Percentiles rank a stretch among this genome's conserved stretches.
Conservation (phyloP, 2,329 filamentous ascomycete genomes). For the Fusarium acutatum region DNA sequence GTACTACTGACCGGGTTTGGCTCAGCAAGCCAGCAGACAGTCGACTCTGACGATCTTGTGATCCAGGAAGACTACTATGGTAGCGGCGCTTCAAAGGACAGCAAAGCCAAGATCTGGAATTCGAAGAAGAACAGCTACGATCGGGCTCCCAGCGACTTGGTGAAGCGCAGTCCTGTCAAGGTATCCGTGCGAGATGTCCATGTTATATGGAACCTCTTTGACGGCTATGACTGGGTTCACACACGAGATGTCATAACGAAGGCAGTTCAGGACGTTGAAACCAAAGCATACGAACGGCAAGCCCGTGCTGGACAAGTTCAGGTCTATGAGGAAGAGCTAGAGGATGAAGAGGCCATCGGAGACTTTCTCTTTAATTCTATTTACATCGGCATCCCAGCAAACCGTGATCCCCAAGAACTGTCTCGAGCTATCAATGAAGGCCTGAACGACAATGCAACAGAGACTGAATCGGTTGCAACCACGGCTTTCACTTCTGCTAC, state of each 20-base stretch:
- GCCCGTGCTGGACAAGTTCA: constrained; percentile 65
- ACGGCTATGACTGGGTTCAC: constrained; percentile 94
- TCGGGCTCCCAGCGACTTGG: constrained; percentile 66
- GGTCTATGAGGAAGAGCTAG: constrained; percentile 73
- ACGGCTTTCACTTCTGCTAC: constrained; percentile 72
- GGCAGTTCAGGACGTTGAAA: constrained; percentile 88
- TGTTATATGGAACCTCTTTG: constrained; percentile 96
- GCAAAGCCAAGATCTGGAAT: constrained; percentile 81
- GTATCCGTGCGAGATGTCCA: constrained; percentile 87
- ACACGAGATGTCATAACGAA: constrained; percentile 88
- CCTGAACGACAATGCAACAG: constrained; percentile 84
- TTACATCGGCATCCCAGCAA: constrained; percentile 91
- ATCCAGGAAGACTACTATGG: constrained; percentile 84
- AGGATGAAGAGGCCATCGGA: constrained; percentile 87
- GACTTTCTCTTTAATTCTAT: constrained; percentile 99
- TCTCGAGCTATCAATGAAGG: constrained; percentile 86
- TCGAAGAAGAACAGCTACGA: constrained; percentile 80
- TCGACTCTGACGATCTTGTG: constrained; percentile 69
- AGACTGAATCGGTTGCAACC: constrained; percentile 88
- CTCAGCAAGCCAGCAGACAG: constrained; percentile 49
- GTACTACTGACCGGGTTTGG: constrained; percentile 48
- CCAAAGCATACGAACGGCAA: constrained; percentile 79
- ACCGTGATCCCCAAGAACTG: constrained; percentile 84
- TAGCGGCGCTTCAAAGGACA: constrained; percentile 65
- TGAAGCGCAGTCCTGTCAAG: constrained; percentile 75